Percentiles rank a stretch among this genome's conserved stretches.
phyloP scores from a whole-genome alignment of 1,139 yeast genomes.

The Entelexis paramagnoliae region DNA sequence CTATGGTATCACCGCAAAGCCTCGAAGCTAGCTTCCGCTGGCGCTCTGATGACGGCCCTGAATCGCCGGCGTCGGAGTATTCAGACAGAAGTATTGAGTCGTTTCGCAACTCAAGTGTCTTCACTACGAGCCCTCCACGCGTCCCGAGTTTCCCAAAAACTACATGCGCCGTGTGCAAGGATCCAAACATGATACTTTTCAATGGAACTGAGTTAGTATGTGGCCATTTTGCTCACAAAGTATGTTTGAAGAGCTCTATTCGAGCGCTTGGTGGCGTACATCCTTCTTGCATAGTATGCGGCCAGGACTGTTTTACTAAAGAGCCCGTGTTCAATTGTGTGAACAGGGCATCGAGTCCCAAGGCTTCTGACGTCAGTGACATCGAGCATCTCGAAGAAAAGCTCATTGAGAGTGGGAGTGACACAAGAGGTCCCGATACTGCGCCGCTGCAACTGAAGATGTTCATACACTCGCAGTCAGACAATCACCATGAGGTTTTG shows the following conservation, averaged over 20 bases:
- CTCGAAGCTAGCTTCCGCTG: background rate
- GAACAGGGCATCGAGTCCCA: background rate
- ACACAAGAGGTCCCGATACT: background rate
- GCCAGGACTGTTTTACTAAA: constrained; percentile 2
- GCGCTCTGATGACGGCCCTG: background rate
- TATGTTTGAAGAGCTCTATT: background rate
- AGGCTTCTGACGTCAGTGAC: background rate
- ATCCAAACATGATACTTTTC: constrained; percentile 1
- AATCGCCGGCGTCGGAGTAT: background rate
- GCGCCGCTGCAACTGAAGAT: background rate
- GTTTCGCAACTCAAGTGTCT: background rate
- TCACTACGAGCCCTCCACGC: background rate
- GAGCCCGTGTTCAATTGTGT: background rate
- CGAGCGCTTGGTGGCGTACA: background rate
- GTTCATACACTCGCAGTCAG: background rate
- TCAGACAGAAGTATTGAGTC: background rate
- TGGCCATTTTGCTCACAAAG: constrained; percentile 12
- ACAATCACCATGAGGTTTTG: background rate
- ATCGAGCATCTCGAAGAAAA: background rate
- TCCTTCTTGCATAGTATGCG: constrained; percentile 7
- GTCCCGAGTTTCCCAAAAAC: background rate
- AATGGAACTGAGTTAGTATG: constrained; percentile 11
- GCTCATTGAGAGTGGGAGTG: background rate
- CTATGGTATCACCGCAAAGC: background rate
- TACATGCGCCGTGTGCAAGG: constrained; percentile 10